phyloP scores from a whole-genome alignment of 2,329 filamentous ascomycete species.

The Lasiodiplodia sp. region DNA sequence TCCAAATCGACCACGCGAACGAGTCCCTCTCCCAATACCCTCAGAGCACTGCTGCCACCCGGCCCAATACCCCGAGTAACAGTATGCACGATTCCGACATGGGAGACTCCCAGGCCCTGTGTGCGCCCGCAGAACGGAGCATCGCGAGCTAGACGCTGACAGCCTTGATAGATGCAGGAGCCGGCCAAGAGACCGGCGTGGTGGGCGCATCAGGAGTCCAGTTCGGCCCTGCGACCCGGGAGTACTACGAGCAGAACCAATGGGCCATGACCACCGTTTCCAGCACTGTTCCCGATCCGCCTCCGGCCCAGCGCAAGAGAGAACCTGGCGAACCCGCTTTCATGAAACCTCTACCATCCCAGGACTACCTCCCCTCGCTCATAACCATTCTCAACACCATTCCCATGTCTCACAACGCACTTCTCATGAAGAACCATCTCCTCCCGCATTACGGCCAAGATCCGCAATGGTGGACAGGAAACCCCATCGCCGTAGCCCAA shows the following conservation, averaged over 20 bases:
- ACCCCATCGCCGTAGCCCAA: conserved; percentile 57
- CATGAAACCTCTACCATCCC: conserved; percentile 62
- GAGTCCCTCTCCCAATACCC: conserved; percentile 26
- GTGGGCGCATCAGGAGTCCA: conserved; percentile 44
- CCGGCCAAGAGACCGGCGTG: conserved; percentile 62
- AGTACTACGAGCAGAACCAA: conserved; percentile 59
- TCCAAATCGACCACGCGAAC: conserved; percentile 29
- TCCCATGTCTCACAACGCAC: conserved; percentile 63
- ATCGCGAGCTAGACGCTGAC: conserved; percentile 17
- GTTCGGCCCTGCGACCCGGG: conserved; percentile 63
- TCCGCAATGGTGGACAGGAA: conserved; percentile 69
- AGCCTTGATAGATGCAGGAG: conserved; percentile 9
- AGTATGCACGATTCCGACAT: conserved; percentile 29
- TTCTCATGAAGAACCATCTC: conserved; percentile 47
- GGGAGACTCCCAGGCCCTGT: conserved; percentile 10
- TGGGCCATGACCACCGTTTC: conserved; percentile 64
- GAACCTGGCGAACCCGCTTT: conserved; percentile 61
- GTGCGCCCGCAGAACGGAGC: conserved; percentile 8
- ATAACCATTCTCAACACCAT: conserved; percentile 70
- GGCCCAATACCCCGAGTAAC: conserved; percentile 30
- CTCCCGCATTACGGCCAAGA: conserved; percentile 61
- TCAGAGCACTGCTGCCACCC: conserved; percentile 30
- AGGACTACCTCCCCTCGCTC: conserved; percentile 63
- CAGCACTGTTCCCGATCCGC: conserved; percentile 60
- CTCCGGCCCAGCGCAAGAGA: conserved; percentile 58